Conservation (phyloP, 2,329 filamentous ascomycete genomes). For the Talaromyces funiculosus region DNA sequence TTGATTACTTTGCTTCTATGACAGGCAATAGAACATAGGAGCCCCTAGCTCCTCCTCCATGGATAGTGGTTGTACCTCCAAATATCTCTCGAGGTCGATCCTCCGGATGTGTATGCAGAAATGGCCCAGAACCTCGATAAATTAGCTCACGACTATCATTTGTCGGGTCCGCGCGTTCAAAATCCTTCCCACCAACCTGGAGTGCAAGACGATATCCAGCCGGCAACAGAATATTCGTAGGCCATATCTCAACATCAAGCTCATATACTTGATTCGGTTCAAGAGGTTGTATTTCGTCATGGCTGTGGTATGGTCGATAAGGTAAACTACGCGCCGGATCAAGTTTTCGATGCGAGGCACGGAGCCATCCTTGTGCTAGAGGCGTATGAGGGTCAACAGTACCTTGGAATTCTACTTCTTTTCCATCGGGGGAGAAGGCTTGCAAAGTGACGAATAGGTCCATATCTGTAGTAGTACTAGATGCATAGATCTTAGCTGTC, state of each 20-base stretch:
- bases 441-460: background rate
- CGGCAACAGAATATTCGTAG: background rate
- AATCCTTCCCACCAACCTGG: background rate
- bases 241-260: background rate
- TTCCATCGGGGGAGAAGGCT: background rate
- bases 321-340: background rate
- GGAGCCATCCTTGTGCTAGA: constrained; percentile 6
- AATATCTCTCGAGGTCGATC: background rate
- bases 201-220: background rate
- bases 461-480: background rate
- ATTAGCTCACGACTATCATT: background rate
- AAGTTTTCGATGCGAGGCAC: constrained; percentile 7
- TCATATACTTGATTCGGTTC: background rate
- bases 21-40: background rate
- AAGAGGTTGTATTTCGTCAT: background rate
- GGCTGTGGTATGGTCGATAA: constrained; percentile 9
- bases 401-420: constrained; percentile 1
- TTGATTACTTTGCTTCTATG: background rate
- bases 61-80: background rate
- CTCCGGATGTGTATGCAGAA: background rate
- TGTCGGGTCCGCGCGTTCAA: background rate
- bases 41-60: background rate
- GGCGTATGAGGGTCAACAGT: background rate
- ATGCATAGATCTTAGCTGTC: background rate
- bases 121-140: background rate